These are phyloP conservation scores for Podochytrium sp. DNA, from an alignment of 192 early-diverging fungal genomes.

Conservation along the genomic window DNA sequence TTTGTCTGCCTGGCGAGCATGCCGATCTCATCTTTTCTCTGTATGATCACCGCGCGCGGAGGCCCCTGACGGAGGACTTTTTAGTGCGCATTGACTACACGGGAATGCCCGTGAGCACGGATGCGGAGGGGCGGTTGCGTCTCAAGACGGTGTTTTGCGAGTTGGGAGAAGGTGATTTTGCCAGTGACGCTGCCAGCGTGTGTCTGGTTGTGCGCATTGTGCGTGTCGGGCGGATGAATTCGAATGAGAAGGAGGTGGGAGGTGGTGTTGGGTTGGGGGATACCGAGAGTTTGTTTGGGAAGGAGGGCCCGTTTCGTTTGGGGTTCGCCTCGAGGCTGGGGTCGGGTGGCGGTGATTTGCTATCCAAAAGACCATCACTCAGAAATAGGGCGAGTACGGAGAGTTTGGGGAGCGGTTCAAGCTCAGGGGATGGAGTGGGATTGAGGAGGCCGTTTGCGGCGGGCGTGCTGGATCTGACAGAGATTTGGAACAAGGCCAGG, in stretches of 20 bases:
- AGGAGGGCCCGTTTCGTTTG: background rate
- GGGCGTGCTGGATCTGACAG: slow-evolving; percentile 56
- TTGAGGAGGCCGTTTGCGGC: slow-evolving; percentile 68
- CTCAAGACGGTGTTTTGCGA: slow-evolving; percentile 65
- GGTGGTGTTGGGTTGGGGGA: background rate
- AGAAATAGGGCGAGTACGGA: background rate
- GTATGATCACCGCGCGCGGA: slow-evolving; percentile 50
- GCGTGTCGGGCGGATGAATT: slow-evolving; percentile 65
- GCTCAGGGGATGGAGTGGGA: background rate
- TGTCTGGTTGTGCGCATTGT: slow-evolving; percentile 68
- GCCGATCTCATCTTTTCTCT: slow-evolving; percentile 66
- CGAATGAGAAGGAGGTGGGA: slow-evolving; percentile 51
- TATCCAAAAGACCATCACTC: background rate
- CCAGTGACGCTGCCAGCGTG: slow-evolving; percentile 24
- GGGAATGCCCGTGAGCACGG: slow-evolving; percentile 54
- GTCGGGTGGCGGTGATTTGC: background rate
- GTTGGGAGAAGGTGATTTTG: slow-evolving; percentile 53
- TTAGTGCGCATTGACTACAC: slow-evolving; percentile 57
- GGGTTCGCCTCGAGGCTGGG: background rate
- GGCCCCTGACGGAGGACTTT: slow-evolving; percentile 66
- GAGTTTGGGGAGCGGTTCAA: background rate
- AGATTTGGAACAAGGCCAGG: slow-evolving; percentile 41
- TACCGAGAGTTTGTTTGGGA: background rate
- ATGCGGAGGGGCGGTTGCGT: slow-evolving; percentile 40
- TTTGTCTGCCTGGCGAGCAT: slow-evolving; percentile 64